Conservation (phyloP, 331 rosid species). For the Malus hybrid region DNA sequence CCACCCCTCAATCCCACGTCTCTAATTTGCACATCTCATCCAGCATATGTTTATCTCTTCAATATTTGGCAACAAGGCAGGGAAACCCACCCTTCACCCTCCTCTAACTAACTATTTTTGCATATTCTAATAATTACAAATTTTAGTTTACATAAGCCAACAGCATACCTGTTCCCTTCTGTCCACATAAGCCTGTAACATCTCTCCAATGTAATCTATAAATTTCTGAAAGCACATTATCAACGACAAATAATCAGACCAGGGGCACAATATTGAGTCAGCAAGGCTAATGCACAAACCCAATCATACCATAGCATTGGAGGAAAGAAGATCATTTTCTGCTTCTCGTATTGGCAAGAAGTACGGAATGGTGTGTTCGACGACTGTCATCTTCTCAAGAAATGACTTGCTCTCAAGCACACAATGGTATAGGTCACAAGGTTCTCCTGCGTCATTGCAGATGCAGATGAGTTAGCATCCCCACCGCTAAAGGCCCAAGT, state of each 20-base stretch:
- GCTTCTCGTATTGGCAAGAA: slow-evolving; percentile 79
- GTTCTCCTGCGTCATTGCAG: slow-evolving; percentile 55
- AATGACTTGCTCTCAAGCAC: slow-evolving; percentile 96
- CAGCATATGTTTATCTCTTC: neutral
- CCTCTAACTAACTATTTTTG: neutral
- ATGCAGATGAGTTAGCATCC: slow-evolving; percentile 14
- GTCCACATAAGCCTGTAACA: slow-evolving; percentile 90
- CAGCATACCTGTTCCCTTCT: slow-evolving; percentile 90
- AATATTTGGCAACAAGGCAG: neutral
- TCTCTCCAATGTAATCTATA: slow-evolving; percentile 90
- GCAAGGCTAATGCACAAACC: slow-evolving; percentile 24
- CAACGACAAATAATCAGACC: slow-evolving; percentile 15
- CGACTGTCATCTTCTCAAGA: slow-evolving; percentile 90
- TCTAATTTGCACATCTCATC: neutral
- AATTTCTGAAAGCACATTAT: slow-evolving; percentile 65
- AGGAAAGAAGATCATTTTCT: slow-evolving; percentile 83
- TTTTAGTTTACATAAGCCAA: slow-evolving; percentile 21
- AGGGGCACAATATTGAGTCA: slow-evolving; percentile 14
- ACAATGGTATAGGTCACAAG: slow-evolving; percentile 77
- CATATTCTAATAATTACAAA: neutral
- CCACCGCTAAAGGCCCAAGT: neutral
- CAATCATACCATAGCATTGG: slow-evolving; percentile 79
- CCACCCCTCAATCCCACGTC: neutral
- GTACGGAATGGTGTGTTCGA: slow-evolving; percentile 93
- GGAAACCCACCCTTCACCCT: neutral